phyloP scores from a whole-genome alignment of 352 stramenopile genomes.

The Globisporangium sylvaticum region DNA sequence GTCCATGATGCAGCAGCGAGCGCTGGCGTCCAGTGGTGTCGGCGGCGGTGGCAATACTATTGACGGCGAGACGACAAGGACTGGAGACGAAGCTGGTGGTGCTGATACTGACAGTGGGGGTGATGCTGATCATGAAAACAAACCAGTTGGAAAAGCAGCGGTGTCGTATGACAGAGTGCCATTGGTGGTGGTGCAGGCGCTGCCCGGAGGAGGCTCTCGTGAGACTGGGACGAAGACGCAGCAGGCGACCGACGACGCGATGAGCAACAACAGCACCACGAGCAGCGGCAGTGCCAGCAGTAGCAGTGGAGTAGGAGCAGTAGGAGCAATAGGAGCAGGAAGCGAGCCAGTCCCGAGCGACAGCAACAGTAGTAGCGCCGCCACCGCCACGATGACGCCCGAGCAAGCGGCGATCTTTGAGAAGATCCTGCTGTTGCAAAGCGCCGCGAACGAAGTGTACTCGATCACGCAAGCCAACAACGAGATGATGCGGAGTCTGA shows the following conservation, averaged over 20 bases:
- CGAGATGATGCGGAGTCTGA: constrained; percentile 24
- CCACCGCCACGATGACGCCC: neutral
- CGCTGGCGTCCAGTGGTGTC: neutral
- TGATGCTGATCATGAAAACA: neutral
- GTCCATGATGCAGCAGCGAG: constrained; percentile 4
- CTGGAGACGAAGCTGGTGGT: neutral
- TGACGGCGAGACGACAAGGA: neutral
- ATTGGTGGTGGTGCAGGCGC: neutral
- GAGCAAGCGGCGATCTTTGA: constrained; percentile 18
- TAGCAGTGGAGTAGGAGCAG: no score
- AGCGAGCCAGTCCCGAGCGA: neutral
- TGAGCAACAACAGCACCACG: neutral
- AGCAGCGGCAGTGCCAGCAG: neutral
- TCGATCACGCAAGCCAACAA: constrained; percentile 39
- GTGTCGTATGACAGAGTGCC: neutral
- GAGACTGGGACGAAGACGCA: neutral
- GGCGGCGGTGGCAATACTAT: neutral
- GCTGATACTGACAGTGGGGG: no score
- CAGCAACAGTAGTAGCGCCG: neutral
- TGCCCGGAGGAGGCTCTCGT: neutral
- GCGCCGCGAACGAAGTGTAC: constrained; percentile 33
- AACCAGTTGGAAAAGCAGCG: no score
- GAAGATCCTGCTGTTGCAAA: constrained; percentile 40
- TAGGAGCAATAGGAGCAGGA: neutral
- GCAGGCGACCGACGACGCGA: neutral